Conservation (phyloP, 2,329 filamentous ascomycete genomes). For the Aspergillus sp. region DNA sequence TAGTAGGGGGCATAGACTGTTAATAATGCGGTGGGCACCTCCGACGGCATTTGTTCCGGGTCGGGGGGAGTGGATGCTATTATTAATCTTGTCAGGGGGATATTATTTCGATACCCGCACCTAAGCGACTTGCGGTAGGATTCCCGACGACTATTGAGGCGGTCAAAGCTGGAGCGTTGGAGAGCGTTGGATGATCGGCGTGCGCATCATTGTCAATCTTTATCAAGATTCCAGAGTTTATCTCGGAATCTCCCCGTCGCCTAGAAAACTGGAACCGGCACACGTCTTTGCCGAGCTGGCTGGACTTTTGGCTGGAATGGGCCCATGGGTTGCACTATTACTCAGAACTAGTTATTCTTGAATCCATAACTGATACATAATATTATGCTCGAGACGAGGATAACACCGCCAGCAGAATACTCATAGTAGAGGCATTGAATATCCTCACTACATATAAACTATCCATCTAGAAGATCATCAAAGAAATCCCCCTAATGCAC, state of each 20-base stretch:
- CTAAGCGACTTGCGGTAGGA: slow-evolving; percentile 28
- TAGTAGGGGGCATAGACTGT: too few species aligned
- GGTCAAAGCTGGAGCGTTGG: slow-evolving; percentile 27
- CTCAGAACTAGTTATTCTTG: not conserved
- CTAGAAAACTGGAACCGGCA: not conserved
- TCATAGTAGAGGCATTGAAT: too few species aligned
- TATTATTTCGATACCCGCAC: slow-evolving; percentile 13
- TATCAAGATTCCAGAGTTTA: slow-evolving; percentile 14
- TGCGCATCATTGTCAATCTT: slow-evolving; percentile 18
- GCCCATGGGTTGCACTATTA: not conserved
- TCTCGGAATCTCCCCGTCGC: slow-evolving; percentile 18
- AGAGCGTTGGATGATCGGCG: slow-evolving; percentile 28
- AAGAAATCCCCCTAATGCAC: too few species aligned
- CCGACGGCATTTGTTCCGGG: not conserved
- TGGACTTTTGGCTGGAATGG: not conserved
- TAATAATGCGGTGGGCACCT: not conserved
- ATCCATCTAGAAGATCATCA: too few species aligned
- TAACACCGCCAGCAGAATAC: too few species aligned
- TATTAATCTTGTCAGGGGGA: slow-evolving; percentile 11
- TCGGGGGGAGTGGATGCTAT: slow-evolving; percentile 1
- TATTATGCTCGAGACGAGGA: too few species aligned
- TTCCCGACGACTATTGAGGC: slow-evolving; percentile 23
- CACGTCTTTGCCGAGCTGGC: slow-evolving; percentile 1
- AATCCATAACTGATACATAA: too few species aligned
- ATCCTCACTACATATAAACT: too few species aligned